These are phyloP conservation scores for Ambispora gerdemannii DNA, from an alignment of 192 early-diverging fungal species.

Conservation along the genomic window DNA sequence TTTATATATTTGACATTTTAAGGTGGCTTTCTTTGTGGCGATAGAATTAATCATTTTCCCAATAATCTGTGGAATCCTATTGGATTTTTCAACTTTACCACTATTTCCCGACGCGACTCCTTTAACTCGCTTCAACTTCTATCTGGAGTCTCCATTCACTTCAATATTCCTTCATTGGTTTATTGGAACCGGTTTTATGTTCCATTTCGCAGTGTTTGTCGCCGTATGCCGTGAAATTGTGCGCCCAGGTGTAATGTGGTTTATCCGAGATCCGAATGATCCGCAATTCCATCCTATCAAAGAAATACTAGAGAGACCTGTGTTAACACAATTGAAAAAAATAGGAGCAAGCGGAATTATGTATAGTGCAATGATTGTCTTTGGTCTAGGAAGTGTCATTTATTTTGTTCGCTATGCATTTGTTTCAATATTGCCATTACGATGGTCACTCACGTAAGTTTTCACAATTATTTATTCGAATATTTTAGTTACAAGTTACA, in stretches of 20 bases:
- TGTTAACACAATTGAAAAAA: conserved; percentile 76
- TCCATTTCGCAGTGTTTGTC: conserved; percentile 87
- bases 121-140: conserved; percentile 55
- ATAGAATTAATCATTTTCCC: conserved; percentile 91
- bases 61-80: conserved; percentile 77
- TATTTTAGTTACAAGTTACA: neutral
- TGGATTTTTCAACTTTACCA: conserved; percentile 80
- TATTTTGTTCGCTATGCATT: conserved; percentile 35
- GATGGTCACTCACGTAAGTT: conserved; percentile 64
- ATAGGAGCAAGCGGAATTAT: conserved; percentile 76
- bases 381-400: conserved; percentile 65
- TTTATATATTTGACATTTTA: conserved; percentile 21
- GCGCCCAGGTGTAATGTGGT: conserved; percentile 96
- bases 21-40: conserved; percentile 79
- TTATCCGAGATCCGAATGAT: conserved; percentile 96
- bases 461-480: neutral
- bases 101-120: conserved; percentile 64
- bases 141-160: conserved; percentile 59
- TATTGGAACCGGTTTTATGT: conserved; percentile 90
- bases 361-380: conserved; percentile 76
- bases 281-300: conserved; percentile 91
- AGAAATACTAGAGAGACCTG: conserved; percentile 83
- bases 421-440: conserved; percentile 56
- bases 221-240: conserved; percentile 75
- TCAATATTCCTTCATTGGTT: conserved; percentile 86